Base-by-base conservation (phyloP, 2,329 filamentous ascomycete species). In the Hypoxylon sp. region DNA sequence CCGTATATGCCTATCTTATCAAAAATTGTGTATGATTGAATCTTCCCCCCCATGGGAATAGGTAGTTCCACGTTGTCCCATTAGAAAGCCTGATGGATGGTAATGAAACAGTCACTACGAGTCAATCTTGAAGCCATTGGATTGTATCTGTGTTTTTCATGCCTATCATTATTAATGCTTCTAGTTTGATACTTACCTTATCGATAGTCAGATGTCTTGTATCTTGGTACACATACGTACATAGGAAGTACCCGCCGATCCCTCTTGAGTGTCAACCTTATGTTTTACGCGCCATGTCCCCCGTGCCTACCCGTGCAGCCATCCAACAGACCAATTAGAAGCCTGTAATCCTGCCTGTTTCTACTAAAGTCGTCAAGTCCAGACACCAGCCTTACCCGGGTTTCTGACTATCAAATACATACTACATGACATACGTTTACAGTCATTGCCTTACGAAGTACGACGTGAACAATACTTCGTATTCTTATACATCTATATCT, bases 301-400 rank as follows among this genome's bases (percentile, higher is more conserved):
- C 63, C 29, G 42, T 57, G 29, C 46, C 37, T 68, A 46, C 60
- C 55, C 55, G 39, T 66, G 63, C 55, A 48, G 66, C 59, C 51
- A 17, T 66, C 60, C 59, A 50, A 69, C 60, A 37, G 39, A 50
- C 66, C 66, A 71, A 67, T 71, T 57, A 69, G 17, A 55, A 42
- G 24, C 31, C 22, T 17, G n/a, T 54, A 53, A 47, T 22, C 52
- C 51, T 61, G 37, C 37, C 33, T 61, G 39, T 44, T 58, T 54
- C 35, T 52, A 37, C 39, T 54, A 62, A 63, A 60, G 37, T 33
- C 57, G 22, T 67, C 66, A 51, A 35, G 10, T 53, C 44, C 46
- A 65, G 39, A 59, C 51, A 24, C 53, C 57, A 63, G 59, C 58
- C 58, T 69, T 56, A 37, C 50, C 50, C 29, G 35, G 47, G 33